Evolutionary conservation across 1,284 basidiomycete species (phyloP).

Genomic region (Microbotryum violaceum): DNA sequence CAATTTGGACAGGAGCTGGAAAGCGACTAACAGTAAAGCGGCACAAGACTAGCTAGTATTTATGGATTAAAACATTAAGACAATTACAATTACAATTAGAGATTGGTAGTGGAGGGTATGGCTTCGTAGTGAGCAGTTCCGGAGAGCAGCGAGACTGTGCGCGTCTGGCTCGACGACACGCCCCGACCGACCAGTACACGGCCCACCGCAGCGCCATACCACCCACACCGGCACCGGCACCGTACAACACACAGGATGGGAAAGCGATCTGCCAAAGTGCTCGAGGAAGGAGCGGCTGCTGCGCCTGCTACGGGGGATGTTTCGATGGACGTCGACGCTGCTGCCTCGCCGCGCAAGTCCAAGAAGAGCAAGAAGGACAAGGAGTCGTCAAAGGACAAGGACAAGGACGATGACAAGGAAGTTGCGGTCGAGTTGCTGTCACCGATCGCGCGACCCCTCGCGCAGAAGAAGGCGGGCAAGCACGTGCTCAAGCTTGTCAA

Average conservation of each 20-base stretch:
- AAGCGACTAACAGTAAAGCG: too few species aligned
- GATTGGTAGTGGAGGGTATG: too few species aligned
- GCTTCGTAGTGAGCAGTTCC: too few species aligned
- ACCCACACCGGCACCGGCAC: too few species aligned
- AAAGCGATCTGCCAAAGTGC: constrained; percentile 20
- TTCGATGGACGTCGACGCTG: constrained; percentile 24
- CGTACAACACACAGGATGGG: constrained; percentile 11
- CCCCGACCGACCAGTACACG: too few species aligned
- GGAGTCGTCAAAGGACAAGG: constrained; percentile 31
- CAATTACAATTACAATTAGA: too few species aligned
- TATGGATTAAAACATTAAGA: too few species aligned
- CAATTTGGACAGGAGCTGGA: too few species aligned
- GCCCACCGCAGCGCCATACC: too few species aligned
- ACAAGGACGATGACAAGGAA: constrained; percentile 50
- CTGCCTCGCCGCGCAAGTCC: constrained; percentile 27
- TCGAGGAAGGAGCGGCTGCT: constrained; percentile 12
- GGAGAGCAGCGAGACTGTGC: too few species aligned
- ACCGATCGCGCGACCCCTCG: constrained; percentile 80
- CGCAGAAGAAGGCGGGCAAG: constrained; percentile 82
- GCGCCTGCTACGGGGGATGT: constrained; percentile 6
- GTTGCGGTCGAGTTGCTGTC: constrained; percentile 74
- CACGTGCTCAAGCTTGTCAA: constrained; percentile 89
- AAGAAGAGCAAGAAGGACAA: constrained; percentile 34
- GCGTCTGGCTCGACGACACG: too few species aligned
- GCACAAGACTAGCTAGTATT: too few species aligned